Conservation (phyloP, 371 early-diverging fungal genomes). For the Mortierella polycephala region DNA sequence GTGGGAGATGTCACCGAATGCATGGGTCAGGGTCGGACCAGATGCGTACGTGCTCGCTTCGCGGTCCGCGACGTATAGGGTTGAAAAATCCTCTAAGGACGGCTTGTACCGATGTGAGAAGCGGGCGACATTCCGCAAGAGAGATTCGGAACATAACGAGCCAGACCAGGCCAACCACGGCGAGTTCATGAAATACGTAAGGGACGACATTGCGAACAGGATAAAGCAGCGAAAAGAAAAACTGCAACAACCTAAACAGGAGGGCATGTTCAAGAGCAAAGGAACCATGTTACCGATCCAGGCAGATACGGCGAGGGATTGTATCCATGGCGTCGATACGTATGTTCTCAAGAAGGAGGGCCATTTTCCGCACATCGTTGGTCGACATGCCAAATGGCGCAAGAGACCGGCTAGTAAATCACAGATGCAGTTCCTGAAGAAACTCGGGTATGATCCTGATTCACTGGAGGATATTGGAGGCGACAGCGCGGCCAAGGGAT, state of each 20-base stretch:
- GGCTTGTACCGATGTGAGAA: constrained; percentile 27
- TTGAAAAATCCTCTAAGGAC: constrained; percentile 35
- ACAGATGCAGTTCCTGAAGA: constrained; percentile 60
- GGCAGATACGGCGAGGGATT: constrained; percentile 59
- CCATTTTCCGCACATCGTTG: constrained; percentile 13
- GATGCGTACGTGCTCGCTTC: constrained; percentile 56
- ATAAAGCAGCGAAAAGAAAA: constrained; percentile 2
- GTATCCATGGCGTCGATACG: constrained; percentile 73
- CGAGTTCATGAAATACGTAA: background rate
- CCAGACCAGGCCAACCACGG: no score
- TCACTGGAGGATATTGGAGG: constrained; percentile 8
- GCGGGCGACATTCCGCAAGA: constrained; percentile 3
- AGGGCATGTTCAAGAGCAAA: constrained; percentile 19
- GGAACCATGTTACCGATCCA: constrained; percentile 45
- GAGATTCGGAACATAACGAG: background rate
- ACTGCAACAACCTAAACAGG: background rate
- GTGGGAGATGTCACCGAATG: constrained; percentile 41
- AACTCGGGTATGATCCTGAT: constrained; percentile 35
- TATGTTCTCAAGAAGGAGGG: constrained; percentile 57
- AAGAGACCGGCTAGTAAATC: constrained; percentile 58
- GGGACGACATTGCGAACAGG: constrained; percentile 3
- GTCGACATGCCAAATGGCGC: constrained; percentile 67
- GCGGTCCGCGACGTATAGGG: constrained; percentile 15
- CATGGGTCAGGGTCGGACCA: constrained; percentile 64
- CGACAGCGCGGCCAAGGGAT: background rate